Base-by-base conservation (phyloP, 441 rosid genomes). In the Hura crepitans region DNA sequence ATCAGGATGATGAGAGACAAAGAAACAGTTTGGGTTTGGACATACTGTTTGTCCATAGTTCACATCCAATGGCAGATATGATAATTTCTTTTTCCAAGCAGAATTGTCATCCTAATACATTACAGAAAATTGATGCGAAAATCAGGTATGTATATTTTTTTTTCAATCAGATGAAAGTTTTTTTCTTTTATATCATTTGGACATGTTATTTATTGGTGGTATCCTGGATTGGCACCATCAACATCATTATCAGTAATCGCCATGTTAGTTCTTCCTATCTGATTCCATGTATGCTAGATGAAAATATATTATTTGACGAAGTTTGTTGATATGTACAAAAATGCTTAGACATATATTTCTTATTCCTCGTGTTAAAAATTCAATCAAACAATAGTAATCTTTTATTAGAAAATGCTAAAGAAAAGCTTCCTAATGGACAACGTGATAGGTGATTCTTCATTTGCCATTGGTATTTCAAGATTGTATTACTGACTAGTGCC, bases 1-100 rank as follows among this genome's bases (percentile, higher is more conserved):
- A 50, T 53, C 71, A 80, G 80, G 82, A 76, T 53, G 80, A 71
- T n/a, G 82, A 80, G 71, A 74, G 70, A 62, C 51, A 28, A 61
- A 74, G 83, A 73, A 80, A 80, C 74, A 71, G 74, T 68, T 49
- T 63, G 69, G 73, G 73, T 31, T 35, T 37, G 43, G 74, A 75
- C 49, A 7, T 68, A 46, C 71, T 80, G 35, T 76, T 64, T 71
- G 28, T 80, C 68, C 80, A 68, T 59, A 22, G 33, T 49, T 76
- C 76, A 15, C 77, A 76, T 59, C 78, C 78, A 31, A 35, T 80
- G 43, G 71, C 69, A 6, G 65, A 27, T 22, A 56, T 18, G 12
- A 67, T 80, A 35, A 45, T 58, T 67, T 30, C 65, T 49, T 50
- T 70, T 8, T 47, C 49, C 23, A 47, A 74, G 55, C 60, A 64